Evolutionary conservation across 2,329 filamentous ascomycete species (phyloP).

Genomic region (Phoma sp.): DNA sequence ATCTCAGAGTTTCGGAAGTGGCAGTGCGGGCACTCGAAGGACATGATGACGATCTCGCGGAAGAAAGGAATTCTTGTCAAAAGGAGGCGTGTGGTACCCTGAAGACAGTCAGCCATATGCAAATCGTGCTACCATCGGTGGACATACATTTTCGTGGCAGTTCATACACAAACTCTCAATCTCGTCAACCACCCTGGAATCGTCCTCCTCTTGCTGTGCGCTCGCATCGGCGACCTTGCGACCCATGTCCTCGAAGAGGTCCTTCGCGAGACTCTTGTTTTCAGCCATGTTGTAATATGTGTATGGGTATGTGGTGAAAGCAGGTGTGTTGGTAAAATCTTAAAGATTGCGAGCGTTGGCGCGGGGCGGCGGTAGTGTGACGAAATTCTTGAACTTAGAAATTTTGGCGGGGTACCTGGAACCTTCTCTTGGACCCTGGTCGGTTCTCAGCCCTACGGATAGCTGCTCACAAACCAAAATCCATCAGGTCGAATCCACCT

Average conservation of each 20-base stretch:
- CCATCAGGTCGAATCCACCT: slow-evolving; percentile 59
- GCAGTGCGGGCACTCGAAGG: slow-evolving; percentile 91
- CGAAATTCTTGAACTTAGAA: slow-evolving; percentile 35
- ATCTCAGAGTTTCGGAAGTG: slow-evolving; percentile 91
- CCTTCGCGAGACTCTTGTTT: slow-evolving; percentile 51
- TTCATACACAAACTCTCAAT: slow-evolving; percentile 64
- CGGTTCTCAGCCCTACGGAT: slow-evolving; percentile 39
- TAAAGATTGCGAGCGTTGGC: slow-evolving; percentile 13
- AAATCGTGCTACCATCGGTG: not conserved
- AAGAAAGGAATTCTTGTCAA: slow-evolving; percentile 96
- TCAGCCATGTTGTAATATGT: slow-evolving; percentile 40
- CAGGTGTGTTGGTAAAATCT: slow-evolving; percentile 1
- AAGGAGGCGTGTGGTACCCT: slow-evolving; percentile 86
- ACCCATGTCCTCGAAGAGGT: slow-evolving; percentile 62
- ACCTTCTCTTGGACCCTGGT: slow-evolving; percentile 25
- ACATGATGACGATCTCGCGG: slow-evolving; percentile 97
- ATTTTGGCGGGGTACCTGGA: slow-evolving; percentile 29
- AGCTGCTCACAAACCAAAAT: slow-evolving; percentile 57
- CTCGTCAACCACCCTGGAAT: slow-evolving; percentile 59
- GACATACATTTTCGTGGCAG: slow-evolving; percentile 57
- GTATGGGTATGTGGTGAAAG: not conserved
- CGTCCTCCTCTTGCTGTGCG: slow-evolving; percentile 44
- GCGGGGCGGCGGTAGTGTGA: slow-evolving; percentile 25
- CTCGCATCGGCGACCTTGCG: slow-evolving; percentile 55
- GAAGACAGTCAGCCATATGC: slow-evolving; percentile 22